Base-by-base conservation (phyloP, 805 yeast species). In the Babjeviella inositovora region DNA sequence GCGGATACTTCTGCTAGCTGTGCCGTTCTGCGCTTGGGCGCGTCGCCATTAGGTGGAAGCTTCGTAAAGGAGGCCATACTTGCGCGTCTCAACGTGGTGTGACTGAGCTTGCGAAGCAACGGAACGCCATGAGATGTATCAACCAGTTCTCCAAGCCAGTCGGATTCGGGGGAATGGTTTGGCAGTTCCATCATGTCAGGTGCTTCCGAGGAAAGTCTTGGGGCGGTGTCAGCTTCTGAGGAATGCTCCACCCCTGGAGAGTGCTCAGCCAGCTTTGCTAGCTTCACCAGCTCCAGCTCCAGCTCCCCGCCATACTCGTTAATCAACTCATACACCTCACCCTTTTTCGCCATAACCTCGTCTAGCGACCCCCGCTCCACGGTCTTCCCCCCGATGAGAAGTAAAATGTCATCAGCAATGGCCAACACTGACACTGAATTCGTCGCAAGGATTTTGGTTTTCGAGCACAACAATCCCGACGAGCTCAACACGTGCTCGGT, bases 1-100 rank as follows among this genome's bases (percentile, higher is more conserved):
- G 62, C 70, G n/a, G 63, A 55, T n/a, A 37, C 50, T 35, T 68
- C 75, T 8, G 45, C 54, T 19, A 57, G 54, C 39, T 59, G 66
- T 9, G 62, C 57, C 3, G 69, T 58, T 18, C 41, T 24, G 23
- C 38, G 45, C 23, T 41, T 48, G 7, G 34, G 25, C 14, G 42
- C 43, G 8, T 34, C 32, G 9, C 35, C 42, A 15, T 36, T 30
- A 8, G 50, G 40, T 15, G 54, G 47, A 13, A 40, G 34, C 32
- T 60, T 55, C 18, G 49, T 55, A 37, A 72, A 64, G 4, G 81
- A 60, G 4, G 76, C 80, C 17, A 67, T 36, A 31, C 79, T 68
- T 0, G 85, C 81, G 28, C 72, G 59, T 32, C 79, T 59, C 6
- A 60, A 30, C 11, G 62, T 46, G 5, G 27, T 25, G 20, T 35